Evolutionary conservation across 768 basidiomycete species (phyloP), one percentile per base, ranked within the genome.

Genomic region (Paxillus ammoniavirescens): DNA sequence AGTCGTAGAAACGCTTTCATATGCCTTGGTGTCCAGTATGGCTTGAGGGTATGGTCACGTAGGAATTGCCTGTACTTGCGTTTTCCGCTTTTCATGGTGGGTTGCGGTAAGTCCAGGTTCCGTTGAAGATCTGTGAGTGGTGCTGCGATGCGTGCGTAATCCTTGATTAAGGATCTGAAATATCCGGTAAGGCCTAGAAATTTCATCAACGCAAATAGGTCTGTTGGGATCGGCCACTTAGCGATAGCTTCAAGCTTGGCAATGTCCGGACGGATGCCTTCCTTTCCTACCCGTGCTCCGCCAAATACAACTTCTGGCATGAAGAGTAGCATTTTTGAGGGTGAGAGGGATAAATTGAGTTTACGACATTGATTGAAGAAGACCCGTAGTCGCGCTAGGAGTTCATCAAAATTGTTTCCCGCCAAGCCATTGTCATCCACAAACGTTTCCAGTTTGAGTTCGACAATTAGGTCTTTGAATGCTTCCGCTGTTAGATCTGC

Each of bases 381-480:
- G 8, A 75, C 48, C 0, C 26, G 23, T 6, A 77, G 47, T 1
- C 68, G 62, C 73, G 42, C 2, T 3, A 45, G 28, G 26, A 58
- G 57, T 14, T 61, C 60, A 1, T 66, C 60, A 47, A 77, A 76
- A 0, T 40, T 47, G 57, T 77, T 66, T 0, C 58, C 69, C 13
- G 69, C 65, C 6, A 65, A 40, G 0, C 64, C 71, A 0, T 74
- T 68, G 50, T 79, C 71, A 41, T 79, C 73, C 0, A 78, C 70
- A n/a, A 75, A 76, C 5, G 71, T 52, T 47, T 75, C 72, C 14
- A 74, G 36, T 0, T 55, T 42, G 1, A 49, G 35, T 2, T 57
- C 44, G 1, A 64, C 61, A 1, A 73, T 45, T 2, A 73, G 33
- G 42, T 72, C 70, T 1, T 64, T 52, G 7, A 74, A 43, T 0